phyloP scores from a whole-genome alignment of 371 early-diverging fungal genomes.

The Sporodiniella umbellata region DNA sequence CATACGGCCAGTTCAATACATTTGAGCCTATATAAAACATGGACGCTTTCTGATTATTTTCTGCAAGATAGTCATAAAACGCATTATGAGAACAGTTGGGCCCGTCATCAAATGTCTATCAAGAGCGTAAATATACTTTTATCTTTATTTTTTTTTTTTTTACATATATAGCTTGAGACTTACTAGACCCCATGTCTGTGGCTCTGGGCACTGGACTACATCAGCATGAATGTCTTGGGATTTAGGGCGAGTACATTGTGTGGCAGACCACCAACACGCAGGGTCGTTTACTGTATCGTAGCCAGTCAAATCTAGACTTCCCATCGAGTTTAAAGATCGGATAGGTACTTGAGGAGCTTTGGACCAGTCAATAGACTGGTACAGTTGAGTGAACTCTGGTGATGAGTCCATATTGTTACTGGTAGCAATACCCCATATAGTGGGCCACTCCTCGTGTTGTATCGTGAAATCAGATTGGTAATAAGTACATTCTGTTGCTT shows the following conservation, averaged over 20 bases:
- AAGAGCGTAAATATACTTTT: no score
- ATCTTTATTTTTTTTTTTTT: no score
- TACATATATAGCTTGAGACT: constrained; percentile 7
- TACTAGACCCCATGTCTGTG: constrained; percentile 39
- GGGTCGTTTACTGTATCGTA: constrained; percentile 34
- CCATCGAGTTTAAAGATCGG: constrained; percentile 16
- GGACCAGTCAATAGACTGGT: constrained; percentile 39
- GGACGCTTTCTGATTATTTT: constrained; percentile 36
- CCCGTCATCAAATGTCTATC: constrained; percentile 40
- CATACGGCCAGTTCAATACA: constrained; percentile 42
- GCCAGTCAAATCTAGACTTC: constrained; percentile 28
- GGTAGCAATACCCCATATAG: constrained; percentile 34
- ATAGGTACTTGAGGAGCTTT: constrained; percentile 31
- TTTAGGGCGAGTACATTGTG: constrained; percentile 33
- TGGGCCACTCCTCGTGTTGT: constrained; percentile 28
- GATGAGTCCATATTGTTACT: constrained; percentile 37
- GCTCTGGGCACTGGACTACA: constrained; percentile 36
- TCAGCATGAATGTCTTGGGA: constrained; percentile 26
- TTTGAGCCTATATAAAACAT: constrained; percentile 53
- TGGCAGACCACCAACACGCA: constrained; percentile 43
- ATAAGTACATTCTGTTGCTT: constrained; percentile 27
- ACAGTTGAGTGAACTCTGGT: constrained; percentile 32
- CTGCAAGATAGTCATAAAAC: constrained; percentile 36
- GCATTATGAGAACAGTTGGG: constrained; percentile 48
- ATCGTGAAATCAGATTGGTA: constrained; percentile 19